A percentile compares a stretch with the other conserved stretches of the same genome.
These are phyloP conservation scores for Ustilago trichophora DNA, from an alignment of 1,284 basidiomycete genomes.

Conservation along the genomic window DNA sequence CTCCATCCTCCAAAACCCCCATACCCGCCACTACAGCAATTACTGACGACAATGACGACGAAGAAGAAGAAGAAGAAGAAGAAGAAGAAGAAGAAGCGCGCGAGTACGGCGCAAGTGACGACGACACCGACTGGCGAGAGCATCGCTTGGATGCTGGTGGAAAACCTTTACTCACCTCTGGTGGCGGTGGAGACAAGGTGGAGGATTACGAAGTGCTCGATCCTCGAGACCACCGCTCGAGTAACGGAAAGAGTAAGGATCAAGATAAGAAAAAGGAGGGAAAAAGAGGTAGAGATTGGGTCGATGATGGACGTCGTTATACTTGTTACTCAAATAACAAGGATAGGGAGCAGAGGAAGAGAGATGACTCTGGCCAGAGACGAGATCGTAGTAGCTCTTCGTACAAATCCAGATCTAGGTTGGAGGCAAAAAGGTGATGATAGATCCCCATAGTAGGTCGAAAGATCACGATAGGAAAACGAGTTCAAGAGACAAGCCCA, in stretches of 20 bases:
- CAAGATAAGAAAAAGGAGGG: slow-evolving; percentile 1
- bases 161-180: slow-evolving; percentile 21
- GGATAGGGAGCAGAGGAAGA: neutral
- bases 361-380: too few species aligned
- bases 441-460: too few species aligned
- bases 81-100: slow-evolving; percentile 55
- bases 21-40: neutral
- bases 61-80: slow-evolving; percentile 31
- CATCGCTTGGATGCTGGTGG: slow-evolving; percentile 51
- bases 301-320: slow-evolving; percentile 24
- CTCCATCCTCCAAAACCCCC: too few species aligned
- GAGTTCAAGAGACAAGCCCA: too few species aligned
- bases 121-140: slow-evolving; percentile 20
- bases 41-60: slow-evolving; percentile 2
- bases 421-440: too few species aligned
- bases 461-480: too few species aligned
- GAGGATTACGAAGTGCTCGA: slow-evolving; percentile 59
- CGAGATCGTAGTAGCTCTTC: too few species aligned
- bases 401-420: too few species aligned
- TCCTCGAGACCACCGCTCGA: slow-evolving; percentile 15
- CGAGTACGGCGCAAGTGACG: slow-evolving; percentile 57
- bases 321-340: too few species aligned
- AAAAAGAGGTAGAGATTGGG: slow-evolving; percentile 45
- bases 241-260: neutral
- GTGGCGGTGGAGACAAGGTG: slow-evolving; percentile 11